Base-by-base conservation (phyloP, 148 eudicot species). In the Spergularia marina region DNA sequence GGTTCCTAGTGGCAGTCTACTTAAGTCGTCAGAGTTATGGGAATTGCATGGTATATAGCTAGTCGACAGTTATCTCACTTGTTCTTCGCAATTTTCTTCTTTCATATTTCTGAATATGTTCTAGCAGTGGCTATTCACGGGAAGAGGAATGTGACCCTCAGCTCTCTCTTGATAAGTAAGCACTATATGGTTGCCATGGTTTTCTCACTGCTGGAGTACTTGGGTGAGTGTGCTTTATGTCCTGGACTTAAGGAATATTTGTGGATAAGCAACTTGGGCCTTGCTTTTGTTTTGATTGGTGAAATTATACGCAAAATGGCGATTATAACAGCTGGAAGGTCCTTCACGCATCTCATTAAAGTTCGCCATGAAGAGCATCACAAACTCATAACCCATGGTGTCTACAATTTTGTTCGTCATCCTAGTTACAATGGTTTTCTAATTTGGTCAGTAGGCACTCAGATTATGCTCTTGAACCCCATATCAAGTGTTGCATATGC, bases 391-490 rank as follows among this genome's bases (percentile, higher is more conserved):
- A 94, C 89, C 51, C 82, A 85, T 74, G 96, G 97, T 67, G 76
- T 90, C 61, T 94, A 91, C 74, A 68, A 76, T 65, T 81, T 84
- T 77, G 87, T 86, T 68, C 88, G 98, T 34, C 98, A 94, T 82
- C 98, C 98, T 0, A 81, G 97, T 12, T 94, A 94, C 78, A 78
- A 72, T 74, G 98, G 98, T 21, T 94, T 91, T 77, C 77, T 89
- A 65, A 86, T 94, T 73, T 94, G 98, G 98, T 89, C 98, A 5
- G 77, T 94, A 36, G 98, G 91, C 64, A 91, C 97, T 65, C 98
- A 94, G 79, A 71, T 91, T 70, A 90, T 94, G 96, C 87, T 94
- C 12, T 78, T 92, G 76, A 94, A 94, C 54, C 98, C 97, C 0
- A 20, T 94, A 64, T 90, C 91, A 10, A 84, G 87, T 4, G 68